Conservation (phyloP, 2,329 filamentous ascomycete species). For the Fusarium mundagurra region DNA sequence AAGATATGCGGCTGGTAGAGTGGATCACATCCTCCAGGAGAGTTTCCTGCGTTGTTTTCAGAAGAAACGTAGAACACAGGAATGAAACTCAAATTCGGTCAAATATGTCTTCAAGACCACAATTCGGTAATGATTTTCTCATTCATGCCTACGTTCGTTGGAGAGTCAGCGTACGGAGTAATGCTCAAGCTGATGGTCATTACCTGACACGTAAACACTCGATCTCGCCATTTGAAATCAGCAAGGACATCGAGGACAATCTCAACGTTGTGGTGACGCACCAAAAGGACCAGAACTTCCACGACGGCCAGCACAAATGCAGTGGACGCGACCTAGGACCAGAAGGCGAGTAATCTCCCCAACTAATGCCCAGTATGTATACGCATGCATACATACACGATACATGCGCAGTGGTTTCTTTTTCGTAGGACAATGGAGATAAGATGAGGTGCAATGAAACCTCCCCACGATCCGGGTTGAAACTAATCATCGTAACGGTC, state of each 20-base stretch:
- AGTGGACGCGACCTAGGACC: constrained; percentile 28
- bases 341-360: constrained; percentile 7
- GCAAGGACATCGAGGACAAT: neutral
- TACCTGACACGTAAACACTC: neutral
- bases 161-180: neutral
- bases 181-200: neutral
- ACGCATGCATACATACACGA: neutral
- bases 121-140: neutral
- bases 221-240: neutral
- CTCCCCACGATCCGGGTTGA: constrained; percentile 28
- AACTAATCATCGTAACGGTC: constrained; percentile 22
- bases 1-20: neutral
- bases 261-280: constrained; percentile 20
- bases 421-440: constrained; percentile 19
- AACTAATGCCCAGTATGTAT: neutral
- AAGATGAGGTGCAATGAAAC: constrained; percentile 37
- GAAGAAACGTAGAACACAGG: neutral
- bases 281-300: neutral
- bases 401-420: neutral
- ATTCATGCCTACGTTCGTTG: neutral
- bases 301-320: constrained; percentile 10
- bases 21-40: constrained; percentile 1
- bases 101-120: neutral
- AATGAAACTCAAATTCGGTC: neutral
- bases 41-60: neutral